Conservation (phyloP, 1,284 basidiomycete species). For the Pseudozyma hubeiensis region DNA sequence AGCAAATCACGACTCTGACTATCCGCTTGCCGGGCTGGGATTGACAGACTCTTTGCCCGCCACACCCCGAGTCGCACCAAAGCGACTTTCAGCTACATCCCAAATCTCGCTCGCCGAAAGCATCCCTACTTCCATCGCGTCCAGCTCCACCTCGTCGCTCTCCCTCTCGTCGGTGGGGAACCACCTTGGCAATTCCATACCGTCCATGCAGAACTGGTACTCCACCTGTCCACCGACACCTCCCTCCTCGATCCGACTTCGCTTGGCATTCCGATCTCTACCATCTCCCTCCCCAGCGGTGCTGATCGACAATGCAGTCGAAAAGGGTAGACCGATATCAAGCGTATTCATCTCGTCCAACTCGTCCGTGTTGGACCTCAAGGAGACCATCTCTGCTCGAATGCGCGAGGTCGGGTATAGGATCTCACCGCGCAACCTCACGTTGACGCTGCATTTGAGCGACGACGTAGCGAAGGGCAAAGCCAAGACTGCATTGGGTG, state of each 20-base stretch:
- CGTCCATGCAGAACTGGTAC: slow-evolving; percentile 22
- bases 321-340: slow-evolving; percentile 10
- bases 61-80: slow-evolving; percentile 16
- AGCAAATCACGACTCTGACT: not conserved
- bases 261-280: slow-evolving; percentile 28
- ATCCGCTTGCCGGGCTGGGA: slow-evolving; percentile 22
- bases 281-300: slow-evolving; percentile 17
- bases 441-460: slow-evolving; percentile 21
- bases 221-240: slow-evolving; percentile 39
- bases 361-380: slow-evolving; percentile 41
- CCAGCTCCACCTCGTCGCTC: slow-evolving; percentile 21
- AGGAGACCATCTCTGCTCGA: slow-evolving; percentile 26
- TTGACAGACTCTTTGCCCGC: slow-evolving; percentile 16
- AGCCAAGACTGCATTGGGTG: slow-evolving; percentile 15
- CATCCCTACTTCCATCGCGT: slow-evolving; percentile 5
- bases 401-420: slow-evolving; percentile 30
- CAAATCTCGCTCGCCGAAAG: slow-evolving; percentile 24
- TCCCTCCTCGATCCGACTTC: slow-evolving; percentile 36
- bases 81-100: slow-evolving; percentile 22
- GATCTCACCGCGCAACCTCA: slow-evolving; percentile 30
- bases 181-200: slow-evolving; percentile 7
- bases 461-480: slow-evolving; percentile 8
- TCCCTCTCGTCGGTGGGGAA: slow-evolving; percentile 23
- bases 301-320: not conserved
- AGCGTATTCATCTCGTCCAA: slow-evolving; percentile 41